Evolutionary conservation across 495 filamentous ascomycete genomes (phyloP).

Genomic region (Penicillium simplicissimum): DNA sequence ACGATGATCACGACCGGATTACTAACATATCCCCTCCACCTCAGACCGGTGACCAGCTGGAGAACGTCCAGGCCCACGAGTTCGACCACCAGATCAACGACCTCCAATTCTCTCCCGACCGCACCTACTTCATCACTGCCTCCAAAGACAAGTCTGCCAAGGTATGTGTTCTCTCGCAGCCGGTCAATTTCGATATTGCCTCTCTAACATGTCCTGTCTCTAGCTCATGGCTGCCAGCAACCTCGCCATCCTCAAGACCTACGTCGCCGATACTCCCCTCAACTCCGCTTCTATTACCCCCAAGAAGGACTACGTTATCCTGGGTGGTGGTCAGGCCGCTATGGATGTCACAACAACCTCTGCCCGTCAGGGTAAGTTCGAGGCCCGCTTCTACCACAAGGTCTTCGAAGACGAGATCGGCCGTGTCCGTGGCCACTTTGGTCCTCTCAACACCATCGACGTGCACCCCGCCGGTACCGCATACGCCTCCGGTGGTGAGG

Average conservation of each 20-base stretch:
- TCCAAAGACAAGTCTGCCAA: conserved; percentile 98
- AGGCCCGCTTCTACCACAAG: conserved; percentile 98
- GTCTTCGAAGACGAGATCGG: conserved; percentile 99
- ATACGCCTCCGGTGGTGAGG: conserved; percentile 93
- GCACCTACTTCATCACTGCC: conserved; percentile 96
- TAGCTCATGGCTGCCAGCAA: conserved; percentile 78
- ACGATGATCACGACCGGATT: not conserved
- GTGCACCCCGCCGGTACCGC: conserved; percentile 86
- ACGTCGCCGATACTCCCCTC: conserved; percentile 88
- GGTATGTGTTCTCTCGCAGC: conserved; percentile 46
- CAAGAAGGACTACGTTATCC: conserved; percentile 95
- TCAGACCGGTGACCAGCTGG: conserved; percentile 77
- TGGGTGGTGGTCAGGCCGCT: conserved; percentile 95
- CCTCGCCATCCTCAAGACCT: conserved; percentile 91
- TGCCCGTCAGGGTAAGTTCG: conserved; percentile 94
- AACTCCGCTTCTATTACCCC: conserved; percentile 92
- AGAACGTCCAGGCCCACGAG: conserved; percentile 81
- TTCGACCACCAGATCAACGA: conserved; percentile 82
- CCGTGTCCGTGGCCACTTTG: conserved; percentile 94
- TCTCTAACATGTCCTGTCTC: conserved; percentile 27
- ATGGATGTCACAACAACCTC: conserved; percentile 99
- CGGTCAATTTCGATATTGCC: too few relatives aligned
- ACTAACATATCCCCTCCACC: conserved; percentile 11
- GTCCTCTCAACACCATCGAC: conserved; percentile 86
- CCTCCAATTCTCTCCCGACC: conserved; percentile 89